Evolutionary conservation across 345 rosid genomes (phyloP).

Genomic region (Citrus maxima): DNA sequence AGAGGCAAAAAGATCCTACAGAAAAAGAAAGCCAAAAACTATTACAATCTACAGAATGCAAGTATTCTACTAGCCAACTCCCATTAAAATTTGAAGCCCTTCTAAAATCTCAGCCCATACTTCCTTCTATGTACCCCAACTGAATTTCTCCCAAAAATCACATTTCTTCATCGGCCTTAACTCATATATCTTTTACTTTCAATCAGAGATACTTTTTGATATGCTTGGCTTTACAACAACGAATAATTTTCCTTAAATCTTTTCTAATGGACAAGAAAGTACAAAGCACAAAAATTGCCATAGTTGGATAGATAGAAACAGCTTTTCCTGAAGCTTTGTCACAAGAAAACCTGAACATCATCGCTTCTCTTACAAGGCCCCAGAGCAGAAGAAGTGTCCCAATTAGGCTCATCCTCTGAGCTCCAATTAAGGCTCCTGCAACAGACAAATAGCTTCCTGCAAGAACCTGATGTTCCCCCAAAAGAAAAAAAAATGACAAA

Average conservation of each 20-base stretch:
- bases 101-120: neutral
- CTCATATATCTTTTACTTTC: neutral
- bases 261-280: slow-evolving; percentile 61
- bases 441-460: slow-evolving; percentile 75
- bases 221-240: slow-evolving; percentile 18
- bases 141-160: neutral
- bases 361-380: too few relatives aligned
- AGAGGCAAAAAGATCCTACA: neutral
- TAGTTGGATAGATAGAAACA: slow-evolving; percentile 37
- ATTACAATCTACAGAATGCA: too few relatives aligned
- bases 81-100: neutral
- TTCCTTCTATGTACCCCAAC: neutral
- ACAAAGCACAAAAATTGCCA: slow-evolving; percentile 41
- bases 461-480: slow-evolving; percentile 43
- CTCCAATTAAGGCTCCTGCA: too few relatives aligned
- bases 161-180: neutral
- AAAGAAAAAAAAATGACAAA: neutral
- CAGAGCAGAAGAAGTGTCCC: too few relatives aligned
- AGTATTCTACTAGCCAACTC: neutral
- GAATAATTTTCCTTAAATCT: slow-evolving; percentile 56
- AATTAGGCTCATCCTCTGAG: too few relatives aligned
- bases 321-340: slow-evolving; percentile 9
- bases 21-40: too few relatives aligned
- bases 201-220: neutral
- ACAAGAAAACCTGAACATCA: slow-evolving; percentile 21